phyloP scores from a whole-genome alignment of 2,329 filamentous ascomycete genomes.

The Pseudohalonectria lignicola region DNA sequence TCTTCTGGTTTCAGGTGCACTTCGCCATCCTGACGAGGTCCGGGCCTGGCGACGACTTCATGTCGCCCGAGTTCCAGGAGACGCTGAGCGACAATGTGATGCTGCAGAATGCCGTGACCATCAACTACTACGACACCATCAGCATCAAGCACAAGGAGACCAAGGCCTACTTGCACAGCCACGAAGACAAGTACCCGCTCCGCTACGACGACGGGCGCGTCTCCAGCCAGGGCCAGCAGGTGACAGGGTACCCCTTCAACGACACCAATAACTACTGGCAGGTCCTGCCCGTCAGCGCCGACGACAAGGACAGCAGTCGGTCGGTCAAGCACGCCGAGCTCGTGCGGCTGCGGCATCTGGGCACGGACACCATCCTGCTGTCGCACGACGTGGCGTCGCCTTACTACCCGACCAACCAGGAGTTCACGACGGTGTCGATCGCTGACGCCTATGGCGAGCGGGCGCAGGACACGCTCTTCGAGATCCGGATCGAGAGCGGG shows the following conservation, averaged over 20 bases:
- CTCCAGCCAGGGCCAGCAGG: constrained; percentile 94
- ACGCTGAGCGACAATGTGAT: constrained; percentile 91
- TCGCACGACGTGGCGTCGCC: constrained; percentile 97
- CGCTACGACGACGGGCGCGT: constrained; percentile 96
- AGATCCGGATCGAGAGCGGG: constrained; percentile 79
- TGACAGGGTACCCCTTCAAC: constrained; percentile 95
- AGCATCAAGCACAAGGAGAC: constrained; percentile 94
- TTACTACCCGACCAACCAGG: constrained; percentile 94
- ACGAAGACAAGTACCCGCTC: constrained; percentile 78
- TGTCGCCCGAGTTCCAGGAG: constrained; percentile 97
- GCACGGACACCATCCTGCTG: constrained; percentile 75
- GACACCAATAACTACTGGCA: constrained; percentile 99
- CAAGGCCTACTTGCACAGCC: constrained; percentile 91
- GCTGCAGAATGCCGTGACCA: constrained; percentile 73
- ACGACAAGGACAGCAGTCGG: constrained; percentile 46
- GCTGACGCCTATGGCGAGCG: constrained; percentile 65
- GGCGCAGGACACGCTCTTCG: constrained; percentile 84
- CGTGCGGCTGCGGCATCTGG: constrained; percentile 75
- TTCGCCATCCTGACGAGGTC: constrained; percentile 82
- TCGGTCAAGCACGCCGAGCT: constrained; percentile 74
- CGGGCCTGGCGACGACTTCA: constrained; percentile 95
- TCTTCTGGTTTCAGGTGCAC: constrained; percentile 99
- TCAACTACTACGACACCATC: constrained; percentile 85
- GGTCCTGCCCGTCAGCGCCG: constrained; percentile 60
- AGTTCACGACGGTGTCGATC: constrained; percentile 74